Conservation (phyloP, 257 asterid species). For the Nicotiana undulata region DNA sequence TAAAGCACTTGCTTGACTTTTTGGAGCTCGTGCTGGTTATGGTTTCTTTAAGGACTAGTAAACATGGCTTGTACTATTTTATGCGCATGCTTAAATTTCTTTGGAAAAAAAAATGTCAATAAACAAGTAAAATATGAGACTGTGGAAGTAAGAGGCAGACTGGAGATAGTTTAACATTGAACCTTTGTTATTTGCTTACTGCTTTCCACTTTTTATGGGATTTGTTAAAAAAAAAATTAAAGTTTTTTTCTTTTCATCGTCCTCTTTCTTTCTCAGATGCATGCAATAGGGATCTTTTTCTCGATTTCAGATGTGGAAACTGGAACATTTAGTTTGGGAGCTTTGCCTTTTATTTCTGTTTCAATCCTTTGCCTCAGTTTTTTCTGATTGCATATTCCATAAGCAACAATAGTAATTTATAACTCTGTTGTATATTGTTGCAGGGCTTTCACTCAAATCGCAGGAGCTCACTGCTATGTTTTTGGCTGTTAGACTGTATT, state of each 20-base stretch:
- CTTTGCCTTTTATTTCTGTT: neutral
- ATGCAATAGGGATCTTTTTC: neutral
- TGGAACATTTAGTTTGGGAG: neutral
- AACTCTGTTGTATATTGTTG: conserved; percentile 9
- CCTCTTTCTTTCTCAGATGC: neutral
- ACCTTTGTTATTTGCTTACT: neutral
- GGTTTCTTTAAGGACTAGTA: neutral
- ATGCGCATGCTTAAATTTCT: neutral
- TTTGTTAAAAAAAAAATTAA: too few species aligned
- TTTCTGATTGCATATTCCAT: neutral
- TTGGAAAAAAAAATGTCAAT: neutral
- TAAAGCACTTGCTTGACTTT: neutral
- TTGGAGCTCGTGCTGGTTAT: neutral
- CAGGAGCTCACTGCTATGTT: conserved; percentile 73
- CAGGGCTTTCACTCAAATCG: conserved; percentile 76
- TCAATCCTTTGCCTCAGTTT: neutral
- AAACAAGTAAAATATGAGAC: neutral
- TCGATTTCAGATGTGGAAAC: neutral
- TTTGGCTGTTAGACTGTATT: conserved; percentile 70
- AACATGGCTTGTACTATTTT: neutral
- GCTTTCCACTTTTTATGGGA: neutral
- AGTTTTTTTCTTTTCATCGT: neutral
- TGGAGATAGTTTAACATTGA: neutral
- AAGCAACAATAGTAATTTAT: neutral
- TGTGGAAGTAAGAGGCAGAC: neutral